phyloP scores from a whole-genome alignment of 371 early-diverging fungal species.

The Mucor sp. region DNA sequence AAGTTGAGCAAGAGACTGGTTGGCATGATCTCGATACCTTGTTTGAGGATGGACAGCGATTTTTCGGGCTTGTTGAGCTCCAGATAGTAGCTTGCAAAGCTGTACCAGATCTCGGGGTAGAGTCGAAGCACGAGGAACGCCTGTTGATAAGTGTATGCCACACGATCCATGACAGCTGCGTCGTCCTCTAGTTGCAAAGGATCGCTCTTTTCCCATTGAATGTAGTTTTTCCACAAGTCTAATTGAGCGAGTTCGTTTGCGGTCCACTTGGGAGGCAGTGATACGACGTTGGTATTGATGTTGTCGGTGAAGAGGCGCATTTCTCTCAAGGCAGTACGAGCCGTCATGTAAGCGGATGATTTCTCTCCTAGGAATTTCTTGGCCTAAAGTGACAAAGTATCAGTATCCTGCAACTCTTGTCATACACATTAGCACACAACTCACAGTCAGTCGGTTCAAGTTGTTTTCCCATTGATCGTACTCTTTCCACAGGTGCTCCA shows the following conservation, averaged over 20 bases:
- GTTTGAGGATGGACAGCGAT: conserved; percentile 71
- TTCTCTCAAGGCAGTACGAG: conserved; percentile 84
- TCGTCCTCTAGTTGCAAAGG: conserved; percentile 80
- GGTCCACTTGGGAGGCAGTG: conserved; percentile 85
- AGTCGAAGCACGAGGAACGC: conserved; percentile 80
- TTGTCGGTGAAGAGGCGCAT: conserved; percentile 74
- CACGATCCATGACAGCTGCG: conserved; percentile 63
- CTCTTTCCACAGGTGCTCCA: conserved; percentile 94
- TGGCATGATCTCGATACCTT: conserved; percentile 77
- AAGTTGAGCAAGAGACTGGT: conserved; percentile 80
- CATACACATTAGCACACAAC: neutral
- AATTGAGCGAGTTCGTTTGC: conserved; percentile 71
- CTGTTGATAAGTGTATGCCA: conserved; percentile 86
- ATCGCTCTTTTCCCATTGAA: conserved; percentile 91
- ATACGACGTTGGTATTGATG: conserved; percentile 66
- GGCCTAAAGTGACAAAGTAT: conserved; percentile 48
- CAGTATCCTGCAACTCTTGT: too few relatives aligned
- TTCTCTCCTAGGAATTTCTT: conserved; percentile 86
- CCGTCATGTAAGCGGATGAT: conserved; percentile 91
- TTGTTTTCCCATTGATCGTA: conserved; percentile 94
- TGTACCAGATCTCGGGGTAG: conserved; percentile 89
- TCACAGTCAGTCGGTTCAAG: conserved; percentile 80
- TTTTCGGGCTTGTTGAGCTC: conserved; percentile 74
- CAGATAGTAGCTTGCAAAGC: conserved; percentile 67
- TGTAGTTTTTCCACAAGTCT: conserved; percentile 81